Conservation (phyloP, 129 eudicot species). For the Flaveria sonorensis region DNA sequence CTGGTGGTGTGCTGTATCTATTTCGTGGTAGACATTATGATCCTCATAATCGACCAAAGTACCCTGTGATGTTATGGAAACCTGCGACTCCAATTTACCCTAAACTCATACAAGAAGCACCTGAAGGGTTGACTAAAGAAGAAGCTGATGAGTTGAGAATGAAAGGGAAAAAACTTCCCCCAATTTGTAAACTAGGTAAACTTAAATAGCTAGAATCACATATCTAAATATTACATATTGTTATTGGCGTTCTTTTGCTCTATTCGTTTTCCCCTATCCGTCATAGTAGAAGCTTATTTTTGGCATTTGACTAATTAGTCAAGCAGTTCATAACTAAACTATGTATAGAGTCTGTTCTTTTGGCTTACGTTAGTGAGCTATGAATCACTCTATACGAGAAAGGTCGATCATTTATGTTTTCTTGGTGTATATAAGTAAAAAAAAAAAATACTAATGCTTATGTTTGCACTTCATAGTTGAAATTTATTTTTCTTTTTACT, state of each 20-base stretch:
- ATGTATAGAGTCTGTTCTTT: neutral
- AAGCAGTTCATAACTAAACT: neutral
- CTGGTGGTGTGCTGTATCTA: constrained; percentile 82
- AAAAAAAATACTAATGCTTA: neutral
- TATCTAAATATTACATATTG: too few species aligned
- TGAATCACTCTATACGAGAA: neutral
- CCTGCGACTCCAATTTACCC: constrained; percentile 99
- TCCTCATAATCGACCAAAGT: constrained; percentile 73
- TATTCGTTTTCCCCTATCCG: too few species aligned
- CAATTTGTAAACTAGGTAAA: constrained; percentile 90
- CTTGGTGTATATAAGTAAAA: constrained; percentile 1
- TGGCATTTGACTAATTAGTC: neutral
- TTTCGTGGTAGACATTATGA: constrained; percentile 94
- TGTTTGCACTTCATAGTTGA: neutral
- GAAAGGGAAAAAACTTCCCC: constrained; percentile 76
- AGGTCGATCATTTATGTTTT: neutral
- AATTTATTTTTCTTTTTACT: constrained; percentile 1
- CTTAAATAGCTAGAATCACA: neutral
- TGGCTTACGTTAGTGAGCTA: neutral
- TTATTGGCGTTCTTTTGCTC: too few species aligned
- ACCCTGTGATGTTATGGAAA: constrained; percentile 96
- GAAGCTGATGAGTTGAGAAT: constrained; percentile 81
- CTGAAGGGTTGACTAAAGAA: constrained; percentile 89
- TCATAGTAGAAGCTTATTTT: neutral
- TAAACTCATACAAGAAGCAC: constrained; percentile 95